Percentiles rank a stretch among this genome's conserved stretches.
phyloP scores from a whole-genome alignment of 192 early-diverging fungal genomes.

The Entomortierella beljakovae region DNA sequence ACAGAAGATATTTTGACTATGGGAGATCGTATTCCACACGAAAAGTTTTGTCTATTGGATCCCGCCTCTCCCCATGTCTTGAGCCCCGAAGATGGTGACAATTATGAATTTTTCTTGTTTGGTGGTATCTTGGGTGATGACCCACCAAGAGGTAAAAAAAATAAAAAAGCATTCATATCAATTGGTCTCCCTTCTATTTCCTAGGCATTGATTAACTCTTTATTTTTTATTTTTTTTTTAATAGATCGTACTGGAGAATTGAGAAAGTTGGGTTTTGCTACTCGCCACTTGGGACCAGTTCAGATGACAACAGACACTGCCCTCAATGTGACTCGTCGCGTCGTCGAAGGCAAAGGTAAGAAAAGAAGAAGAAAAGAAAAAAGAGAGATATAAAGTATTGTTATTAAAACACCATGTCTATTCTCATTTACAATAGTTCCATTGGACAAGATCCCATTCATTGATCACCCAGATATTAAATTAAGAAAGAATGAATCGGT shows the following conservation, averaged over 20 bases:
- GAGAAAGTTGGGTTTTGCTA: conserved; percentile 75
- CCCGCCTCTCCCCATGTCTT: conserved; percentile 69
- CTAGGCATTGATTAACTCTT: not conserved
- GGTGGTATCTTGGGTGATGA: conserved; percentile 85
- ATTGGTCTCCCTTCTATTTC: not conserved
- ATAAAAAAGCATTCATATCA: not conserved
- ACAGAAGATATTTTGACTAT: conserved; percentile 62
- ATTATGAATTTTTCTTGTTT: conserved; percentile 82
- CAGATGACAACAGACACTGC: conserved; percentile 94
- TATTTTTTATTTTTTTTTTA: not conserved
- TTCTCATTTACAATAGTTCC: conserved; percentile 45
- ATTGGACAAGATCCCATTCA: conserved; percentile 71
- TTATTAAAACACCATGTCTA: not conserved
- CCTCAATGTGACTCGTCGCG: conserved; percentile 73
- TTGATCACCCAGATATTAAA: conserved; percentile 80
- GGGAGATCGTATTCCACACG: conserved; percentile 57
- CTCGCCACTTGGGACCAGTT: conserved; percentile 76
- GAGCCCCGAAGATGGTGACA: conserved; percentile 71
- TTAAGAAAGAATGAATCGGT: conserved; percentile 78
- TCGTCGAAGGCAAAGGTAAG: conserved; percentile 73
- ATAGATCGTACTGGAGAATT: conserved; percentile 69
- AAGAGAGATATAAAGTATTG: not conserved
- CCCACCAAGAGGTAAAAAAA: conserved; percentile 65
- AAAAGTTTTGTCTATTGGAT: conserved; percentile 78
- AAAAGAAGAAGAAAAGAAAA: not conserved